Conservation (phyloP, 345 rosid genomes). For the Corchorus olitorius region DNA sequence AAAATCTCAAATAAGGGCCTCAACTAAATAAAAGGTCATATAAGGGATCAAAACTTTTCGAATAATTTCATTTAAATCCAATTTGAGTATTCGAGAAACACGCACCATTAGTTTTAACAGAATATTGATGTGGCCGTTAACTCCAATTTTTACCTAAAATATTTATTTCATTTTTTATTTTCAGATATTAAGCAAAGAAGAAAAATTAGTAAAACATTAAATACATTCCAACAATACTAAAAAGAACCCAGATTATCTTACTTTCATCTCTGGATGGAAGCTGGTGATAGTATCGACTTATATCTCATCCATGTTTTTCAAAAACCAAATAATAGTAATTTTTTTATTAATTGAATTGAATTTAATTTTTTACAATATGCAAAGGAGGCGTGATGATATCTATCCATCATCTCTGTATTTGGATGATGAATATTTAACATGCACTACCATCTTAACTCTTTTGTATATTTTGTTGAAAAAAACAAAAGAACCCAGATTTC, state of each 20-base stretch:
- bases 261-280: conserved; percentile 29
- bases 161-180: no score
- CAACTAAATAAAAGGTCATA: no score
- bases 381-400: conserved; percentile 63
- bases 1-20: no score
- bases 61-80: no score
- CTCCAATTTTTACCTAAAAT: no score
- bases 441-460: conserved; percentile 95
- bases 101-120: no score
- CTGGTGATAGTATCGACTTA: conserved; percentile 32
- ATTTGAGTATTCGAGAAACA: no score
- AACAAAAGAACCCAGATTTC: rapidly evolving
- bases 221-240: no score
- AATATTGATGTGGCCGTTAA: no score
- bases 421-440: conserved; percentile 69
- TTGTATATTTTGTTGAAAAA: not conserved
- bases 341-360: not conserved
- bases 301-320: conserved; percentile 35
- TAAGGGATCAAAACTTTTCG: no score
- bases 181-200: no score
- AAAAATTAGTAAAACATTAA: no score
- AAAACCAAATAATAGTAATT: not conserved
- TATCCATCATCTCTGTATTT: conserved; percentile 57
- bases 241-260: conserved; percentile 53
- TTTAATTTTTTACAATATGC: conserved; percentile 11